phyloP scores from a whole-genome alignment of 176 grass and related monocot genomes.

The Triticum monococcum region DNA sequence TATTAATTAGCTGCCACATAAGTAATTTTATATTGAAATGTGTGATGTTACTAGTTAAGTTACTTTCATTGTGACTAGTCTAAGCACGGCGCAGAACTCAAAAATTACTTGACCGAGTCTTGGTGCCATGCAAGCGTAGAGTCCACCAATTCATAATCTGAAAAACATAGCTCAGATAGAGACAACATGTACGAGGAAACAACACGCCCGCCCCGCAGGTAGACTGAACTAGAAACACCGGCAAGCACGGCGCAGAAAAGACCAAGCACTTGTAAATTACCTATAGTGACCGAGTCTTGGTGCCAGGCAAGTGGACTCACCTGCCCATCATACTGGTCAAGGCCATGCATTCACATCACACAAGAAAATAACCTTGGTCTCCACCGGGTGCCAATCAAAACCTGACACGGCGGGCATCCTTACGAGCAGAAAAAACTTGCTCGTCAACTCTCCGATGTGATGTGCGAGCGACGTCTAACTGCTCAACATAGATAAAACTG shows the following conservation, averaged over 20 bases:
- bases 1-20: too few species aligned
- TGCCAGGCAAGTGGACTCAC: background rate
- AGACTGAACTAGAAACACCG: background rate
- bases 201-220: too few species aligned
- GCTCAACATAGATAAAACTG: background rate
- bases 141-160: too few species aligned
- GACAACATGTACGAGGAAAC: too few species aligned
- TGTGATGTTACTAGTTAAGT: too few species aligned
- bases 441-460: background rate
- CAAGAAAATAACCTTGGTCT: background rate
- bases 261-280: background rate
- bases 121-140: too few species aligned
- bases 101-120: too few species aligned
- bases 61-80: too few species aligned
- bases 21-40: too few species aligned
- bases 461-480: background rate
- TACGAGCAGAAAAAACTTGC: background rate
- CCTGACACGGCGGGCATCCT: background rate
- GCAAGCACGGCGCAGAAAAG: background rate
- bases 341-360: background rate
- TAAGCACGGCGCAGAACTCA: too few species aligned
- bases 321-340: constrained; percentile 1
- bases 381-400: background rate
- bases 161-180: too few species aligned
- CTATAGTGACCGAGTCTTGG: too few species aligned